Conservation (phyloP, 2,329 filamentous ascomycete genomes). For the Curvularia spicifera region DNA sequence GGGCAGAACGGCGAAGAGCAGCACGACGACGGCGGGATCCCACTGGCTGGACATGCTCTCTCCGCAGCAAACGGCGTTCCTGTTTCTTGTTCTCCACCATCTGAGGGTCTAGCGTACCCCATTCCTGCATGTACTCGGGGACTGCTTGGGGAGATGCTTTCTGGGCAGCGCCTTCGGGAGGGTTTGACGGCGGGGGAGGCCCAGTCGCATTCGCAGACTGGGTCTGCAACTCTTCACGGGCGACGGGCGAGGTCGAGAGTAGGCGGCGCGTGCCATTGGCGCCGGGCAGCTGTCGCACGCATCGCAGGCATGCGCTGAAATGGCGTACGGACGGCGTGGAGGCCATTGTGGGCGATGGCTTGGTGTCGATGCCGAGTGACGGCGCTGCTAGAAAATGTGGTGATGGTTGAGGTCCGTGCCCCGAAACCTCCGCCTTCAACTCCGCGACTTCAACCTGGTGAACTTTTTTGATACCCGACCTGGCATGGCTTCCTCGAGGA, state of each 20-base stretch:
- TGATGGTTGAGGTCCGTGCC: slow-evolving; percentile 11
- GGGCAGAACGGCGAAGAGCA: slow-evolving; percentile 43
- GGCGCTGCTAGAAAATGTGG: slow-evolving; percentile 30
- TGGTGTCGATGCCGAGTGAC: slow-evolving; percentile 11
- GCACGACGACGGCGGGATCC: slow-evolving; percentile 83
- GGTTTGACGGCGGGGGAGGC: slow-evolving; percentile 28
- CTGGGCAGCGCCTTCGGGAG: slow-evolving; percentile 19
- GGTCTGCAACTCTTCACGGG: slow-evolving; percentile 54
- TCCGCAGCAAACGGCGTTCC: slow-evolving; percentile 71
- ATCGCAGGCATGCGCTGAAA: slow-evolving; percentile 44
- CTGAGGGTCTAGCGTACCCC: slow-evolving; percentile 43
- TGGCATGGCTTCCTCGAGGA: slow-evolving; percentile 51
- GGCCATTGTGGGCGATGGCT: slow-evolving; percentile 39
- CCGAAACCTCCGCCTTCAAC: slow-evolving; percentile 36
- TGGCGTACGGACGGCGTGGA: slow-evolving; percentile 45
- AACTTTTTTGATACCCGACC: slow-evolving; percentile 29
- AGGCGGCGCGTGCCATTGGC: slow-evolving; percentile 48
- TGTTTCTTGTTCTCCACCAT: slow-evolving; percentile 52
- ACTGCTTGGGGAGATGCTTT: slow-evolving; percentile 19
- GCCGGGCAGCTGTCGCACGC: slow-evolving; percentile 43
- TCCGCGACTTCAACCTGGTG: slow-evolving; percentile 29
- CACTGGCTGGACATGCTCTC: slow-evolving; percentile 70
- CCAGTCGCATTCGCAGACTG: slow-evolving; percentile 28
- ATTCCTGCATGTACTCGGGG: slow-evolving; percentile 47
- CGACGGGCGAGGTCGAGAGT: slow-evolving; percentile 56